A percentile compares a stretch with the other conserved stretches of the same genome.
Evolutionary conservation across 331 rosid genomes (phyloP).

Genomic region (Quercus tomentella): DNA sequence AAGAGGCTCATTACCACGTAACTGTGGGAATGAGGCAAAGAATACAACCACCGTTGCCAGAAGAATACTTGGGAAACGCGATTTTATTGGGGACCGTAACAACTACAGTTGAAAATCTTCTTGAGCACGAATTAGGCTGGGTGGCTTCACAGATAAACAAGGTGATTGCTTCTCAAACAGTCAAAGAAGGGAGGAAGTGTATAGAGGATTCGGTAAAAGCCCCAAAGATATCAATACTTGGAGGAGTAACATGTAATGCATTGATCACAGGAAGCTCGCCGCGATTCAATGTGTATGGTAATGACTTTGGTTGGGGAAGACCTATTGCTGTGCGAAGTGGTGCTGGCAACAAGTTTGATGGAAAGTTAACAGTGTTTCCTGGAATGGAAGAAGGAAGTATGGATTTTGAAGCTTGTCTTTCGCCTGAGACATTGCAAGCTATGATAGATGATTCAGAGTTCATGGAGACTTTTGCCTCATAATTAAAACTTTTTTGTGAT

Average conservation of each 20-base stretch:
- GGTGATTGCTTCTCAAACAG: not conserved
- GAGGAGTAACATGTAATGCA: not conserved
- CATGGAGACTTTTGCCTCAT: too few species aligned
- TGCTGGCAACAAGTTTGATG: conserved; percentile 2
- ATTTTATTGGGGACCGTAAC: not conserved
- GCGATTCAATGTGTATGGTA: conserved; percentile 13
- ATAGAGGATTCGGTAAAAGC: not conserved
- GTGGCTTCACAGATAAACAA: conserved; percentile 18
- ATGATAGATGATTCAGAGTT: too few species aligned
- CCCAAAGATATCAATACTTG: not conserved
- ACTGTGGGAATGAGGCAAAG: not conserved
- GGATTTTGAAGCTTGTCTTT: conserved; percentile 15
- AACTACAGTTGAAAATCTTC: not conserved
- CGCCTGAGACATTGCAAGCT: too few species aligned
- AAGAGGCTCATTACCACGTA: not conserved
- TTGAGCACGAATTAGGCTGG: conserved; percentile 5
- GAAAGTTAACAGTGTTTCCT: conserved; percentile 17
- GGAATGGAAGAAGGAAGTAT: conserved; percentile 28
- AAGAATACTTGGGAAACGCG: conserved; percentile 11
- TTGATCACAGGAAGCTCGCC: conserved; percentile 14
- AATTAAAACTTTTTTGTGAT: too few species aligned
- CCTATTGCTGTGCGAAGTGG: conserved; percentile 17
- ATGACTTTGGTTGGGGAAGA: conserved; percentile 32
- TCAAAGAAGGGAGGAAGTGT: not conserved
- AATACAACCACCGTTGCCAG: conserved; percentile 1